A percentile compares a stretch with the other conserved stretches of the same genome.
Conservation (phyloP, 2,329 filamentous ascomycete species). For the Lasiodiplodia gonubiensis region DNA sequence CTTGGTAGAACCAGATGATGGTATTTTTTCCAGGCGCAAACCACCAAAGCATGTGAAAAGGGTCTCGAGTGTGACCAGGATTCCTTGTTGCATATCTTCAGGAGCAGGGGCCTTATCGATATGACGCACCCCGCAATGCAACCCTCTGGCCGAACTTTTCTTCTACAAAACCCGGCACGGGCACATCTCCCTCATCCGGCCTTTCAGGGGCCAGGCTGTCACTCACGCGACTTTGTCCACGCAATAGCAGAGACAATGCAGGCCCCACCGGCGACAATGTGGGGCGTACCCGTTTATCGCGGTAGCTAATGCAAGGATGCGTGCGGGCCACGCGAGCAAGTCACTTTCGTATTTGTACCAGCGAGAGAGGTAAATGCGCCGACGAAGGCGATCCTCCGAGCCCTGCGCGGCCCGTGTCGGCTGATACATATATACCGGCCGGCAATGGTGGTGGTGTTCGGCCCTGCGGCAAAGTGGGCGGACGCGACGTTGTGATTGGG, state of each 20-base stretch:
- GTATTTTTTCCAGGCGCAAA: neutral
- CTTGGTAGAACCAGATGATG: neutral
- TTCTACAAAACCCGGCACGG: neutral
- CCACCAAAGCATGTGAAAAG: neutral
- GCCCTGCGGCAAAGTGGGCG: neutral
- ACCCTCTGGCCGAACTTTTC: neutral
- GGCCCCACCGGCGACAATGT: neutral
- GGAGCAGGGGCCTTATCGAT: neutral
- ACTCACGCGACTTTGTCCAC: neutral
- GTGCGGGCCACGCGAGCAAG: constrained; percentile 17
- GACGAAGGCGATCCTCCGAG: neutral
- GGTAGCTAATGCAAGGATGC: neutral
- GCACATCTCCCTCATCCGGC: neutral
- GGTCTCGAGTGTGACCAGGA: neutral
- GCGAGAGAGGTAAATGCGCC: neutral
- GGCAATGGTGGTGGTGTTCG: constrained; percentile 6
- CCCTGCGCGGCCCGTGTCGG: neutral
- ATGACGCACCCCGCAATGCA: neutral
- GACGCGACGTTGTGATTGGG: neutral
- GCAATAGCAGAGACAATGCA: neutral
- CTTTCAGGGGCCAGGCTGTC: neutral
- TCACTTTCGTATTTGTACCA: neutral
- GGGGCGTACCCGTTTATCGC: neutral
- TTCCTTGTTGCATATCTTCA: neutral
- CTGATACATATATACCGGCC: neutral